These are phyloP conservation scores for Chaetomium tenue DNA, from an alignment of 495 filamentous ascomycete genomes.

Conservation along the genomic window DNA sequence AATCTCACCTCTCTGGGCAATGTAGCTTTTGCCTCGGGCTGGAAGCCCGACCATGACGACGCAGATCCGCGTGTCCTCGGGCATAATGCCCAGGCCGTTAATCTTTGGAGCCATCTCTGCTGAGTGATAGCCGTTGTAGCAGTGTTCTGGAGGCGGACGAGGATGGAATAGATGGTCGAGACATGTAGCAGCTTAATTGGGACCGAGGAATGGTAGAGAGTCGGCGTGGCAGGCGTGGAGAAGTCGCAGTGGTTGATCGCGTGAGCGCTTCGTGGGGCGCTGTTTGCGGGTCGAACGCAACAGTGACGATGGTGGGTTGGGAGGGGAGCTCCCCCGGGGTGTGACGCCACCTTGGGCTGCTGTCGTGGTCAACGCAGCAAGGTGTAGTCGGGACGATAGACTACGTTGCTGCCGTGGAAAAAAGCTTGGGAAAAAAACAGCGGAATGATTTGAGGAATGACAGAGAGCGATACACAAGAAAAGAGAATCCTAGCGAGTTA, in stretches of 20 bases:
- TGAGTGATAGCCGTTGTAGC: slow-evolving; percentile 16
- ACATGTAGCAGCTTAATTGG: slow-evolving; percentile 37
- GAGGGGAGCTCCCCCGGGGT: slow-evolving; percentile 1
- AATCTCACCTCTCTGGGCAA: slow-evolving; percentile 85
- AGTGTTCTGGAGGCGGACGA: slow-evolving; percentile 12
- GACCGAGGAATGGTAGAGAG: background rate
- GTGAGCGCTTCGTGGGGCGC: slow-evolving; percentile 31
- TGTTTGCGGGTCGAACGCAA: slow-evolving; percentile 14
- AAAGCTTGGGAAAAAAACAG: background rate
- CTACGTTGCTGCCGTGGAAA: background rate
- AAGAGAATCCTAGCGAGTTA: background rate
- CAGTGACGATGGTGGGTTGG: slow-evolving; percentile 3
- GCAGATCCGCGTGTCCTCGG: slow-evolving; percentile 91
- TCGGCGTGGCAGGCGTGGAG: slow-evolving; percentile 6
- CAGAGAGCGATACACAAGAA: background rate
- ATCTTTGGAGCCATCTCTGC: slow-evolving; percentile 45
- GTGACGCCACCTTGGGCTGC: slow-evolving; percentile 18
- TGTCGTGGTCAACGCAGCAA: background rate
- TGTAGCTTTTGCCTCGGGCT: slow-evolving; percentile 92
- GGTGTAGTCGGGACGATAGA: background rate
- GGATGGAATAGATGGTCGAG: slow-evolving; percentile 24
- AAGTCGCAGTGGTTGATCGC: slow-evolving; percentile 29
- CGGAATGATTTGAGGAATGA: background rate
- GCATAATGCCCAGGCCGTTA: slow-evolving; percentile 61
- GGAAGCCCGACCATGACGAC: slow-evolving; percentile 99